Evolutionary conservation across 305 asterid species (phyloP), one percentile per base, ranked within the genome.

Genomic region (Solanum chacoense): DNA sequence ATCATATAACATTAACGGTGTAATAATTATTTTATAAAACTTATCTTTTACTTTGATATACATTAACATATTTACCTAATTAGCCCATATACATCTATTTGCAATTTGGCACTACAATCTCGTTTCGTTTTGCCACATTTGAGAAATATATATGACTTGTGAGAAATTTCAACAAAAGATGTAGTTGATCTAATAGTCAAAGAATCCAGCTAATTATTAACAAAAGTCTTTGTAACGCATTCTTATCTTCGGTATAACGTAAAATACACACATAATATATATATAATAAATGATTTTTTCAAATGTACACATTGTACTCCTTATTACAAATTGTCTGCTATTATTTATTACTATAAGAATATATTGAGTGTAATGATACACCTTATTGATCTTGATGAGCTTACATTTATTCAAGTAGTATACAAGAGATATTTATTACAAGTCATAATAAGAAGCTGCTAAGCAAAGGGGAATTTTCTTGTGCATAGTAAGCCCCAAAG

Each of bases 401-500:
- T 13, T 28, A 71, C 77, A 71, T 29, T 71, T 71, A 71, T 71
- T 71, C 20, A 71, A 29, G 22, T 29, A 71, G 76, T 28, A 29
- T 12, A 28, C 35, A 12, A 71, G 35, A 6, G 34, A 71, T 12
- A 65, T 11, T 1, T 11, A 67, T 13, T 22, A 1, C 45, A 24
- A 22, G 40, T 55, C 65, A 31, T 32, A 31, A 55, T 36, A 20
- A 20, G 84, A 35, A 86, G 89, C 87, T 11, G 40, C 24, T 29
- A 88, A 40, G 37, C 75, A 87, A 73, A 89, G 91, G 8, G 90
- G 92, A 81, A 35, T 71, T 80, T 86, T 90, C 89, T 90, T 90
- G 26, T 88, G 92, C 69, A 73, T 42, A 2, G 92, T 88, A n/a
- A 90, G 9, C 18, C 92, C 92, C 86, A 88, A 13, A 24, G 89